A percentile compares a stretch with the other conserved stretches of the same genome.
phyloP scores from a whole-genome alignment of 306 rosid genomes.

The Dalbergia cochinchinensis region DNA sequence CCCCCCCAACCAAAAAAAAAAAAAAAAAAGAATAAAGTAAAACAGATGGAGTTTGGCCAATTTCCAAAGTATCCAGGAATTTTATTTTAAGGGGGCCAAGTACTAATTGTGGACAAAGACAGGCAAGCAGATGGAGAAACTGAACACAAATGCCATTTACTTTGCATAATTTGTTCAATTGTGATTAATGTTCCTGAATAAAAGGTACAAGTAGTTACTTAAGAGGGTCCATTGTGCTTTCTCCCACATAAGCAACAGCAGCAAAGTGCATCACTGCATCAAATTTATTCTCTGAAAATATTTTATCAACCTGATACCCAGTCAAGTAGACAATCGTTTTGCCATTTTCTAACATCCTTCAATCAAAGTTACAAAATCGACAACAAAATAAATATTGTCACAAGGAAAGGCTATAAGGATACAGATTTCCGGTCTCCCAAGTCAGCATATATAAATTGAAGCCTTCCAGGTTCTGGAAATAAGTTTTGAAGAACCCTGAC shows the following conservation, averaged over 20 bases:
- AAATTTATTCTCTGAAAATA: constrained; percentile 89
- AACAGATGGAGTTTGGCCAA: background rate
- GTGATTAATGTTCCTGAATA: constrained; percentile 24
- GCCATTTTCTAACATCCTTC: constrained; percentile 28
- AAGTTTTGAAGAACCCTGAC: constrained; percentile 81
- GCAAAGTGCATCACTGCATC: constrained; percentile 99
- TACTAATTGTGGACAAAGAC: background rate
- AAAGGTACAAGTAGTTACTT: constrained; percentile 69
- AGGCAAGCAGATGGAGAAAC: constrained; percentile 20
- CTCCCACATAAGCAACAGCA: constrained; percentile 98
- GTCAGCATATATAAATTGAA: constrained; percentile 93
- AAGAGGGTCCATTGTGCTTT: constrained; percentile 92
- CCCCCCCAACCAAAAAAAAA: background rate
- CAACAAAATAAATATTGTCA: constrained; percentile 32
- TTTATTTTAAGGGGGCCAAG: background rate
- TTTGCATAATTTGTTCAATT: constrained; percentile 16
- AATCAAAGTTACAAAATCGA: background rate
- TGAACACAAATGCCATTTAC: background rate
- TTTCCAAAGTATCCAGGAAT: constrained; percentile 4
- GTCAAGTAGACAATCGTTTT: constrained; percentile 65
- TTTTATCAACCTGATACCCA: constrained; percentile 79
- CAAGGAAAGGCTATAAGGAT: constrained; percentile 60
- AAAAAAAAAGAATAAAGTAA: too few relatives aligned
- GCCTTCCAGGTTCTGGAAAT: constrained; percentile 92
- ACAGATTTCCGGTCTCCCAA: constrained; percentile 87